Evolutionary conservation across 768 basidiomycete genomes (phyloP).

Genomic region (Termitomyces sp.): DNA sequence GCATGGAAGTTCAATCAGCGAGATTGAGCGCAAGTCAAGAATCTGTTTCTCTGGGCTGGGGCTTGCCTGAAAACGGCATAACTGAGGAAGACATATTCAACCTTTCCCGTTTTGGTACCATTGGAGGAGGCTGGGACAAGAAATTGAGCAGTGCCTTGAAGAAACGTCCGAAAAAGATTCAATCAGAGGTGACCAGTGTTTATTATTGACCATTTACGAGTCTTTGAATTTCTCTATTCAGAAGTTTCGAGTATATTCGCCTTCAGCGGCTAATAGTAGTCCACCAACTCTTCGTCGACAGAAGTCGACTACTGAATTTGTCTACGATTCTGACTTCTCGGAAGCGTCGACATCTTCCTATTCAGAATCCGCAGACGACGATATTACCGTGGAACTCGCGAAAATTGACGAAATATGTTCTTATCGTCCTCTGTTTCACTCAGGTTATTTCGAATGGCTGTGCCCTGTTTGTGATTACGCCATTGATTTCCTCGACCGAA

Average conservation of each 20-base stretch:
- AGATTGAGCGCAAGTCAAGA: conserved; percentile 24
- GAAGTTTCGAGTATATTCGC: background rate
- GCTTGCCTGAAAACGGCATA: conserved; percentile 22
- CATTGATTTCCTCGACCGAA: conserved; percentile 41
- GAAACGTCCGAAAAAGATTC: conserved; percentile 3
- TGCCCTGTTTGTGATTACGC: conserved; percentile 44
- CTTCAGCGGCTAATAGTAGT: background rate
- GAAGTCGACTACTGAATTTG: conserved; percentile 10
- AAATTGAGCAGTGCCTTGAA: conserved; percentile 15
- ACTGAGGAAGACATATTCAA: conserved; percentile 11
- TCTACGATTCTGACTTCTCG: conserved; percentile 56
- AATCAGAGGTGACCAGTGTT: background rate
- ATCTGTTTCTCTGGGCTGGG: conserved; percentile 30
- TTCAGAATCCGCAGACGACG: conserved; percentile 30
- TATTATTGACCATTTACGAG: background rate
- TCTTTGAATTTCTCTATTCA: background rate
- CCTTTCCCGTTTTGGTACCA: conserved; percentile 27
- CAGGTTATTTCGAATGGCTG: conserved; percentile 43
- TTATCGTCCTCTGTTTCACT: conserved; percentile 31
- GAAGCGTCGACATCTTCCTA: conserved; percentile 39
- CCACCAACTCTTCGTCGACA: background rate
- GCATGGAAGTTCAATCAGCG: conserved; percentile 21
- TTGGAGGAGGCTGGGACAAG: conserved; percentile 21
- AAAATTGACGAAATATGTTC: conserved; percentile 22
- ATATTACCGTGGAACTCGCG: background rate